Evolutionary conservation across 179 eudicot species (phyloP), one percentile per base, ranked within the genome.

Genomic region (Heliamphora pulchella): DNA sequence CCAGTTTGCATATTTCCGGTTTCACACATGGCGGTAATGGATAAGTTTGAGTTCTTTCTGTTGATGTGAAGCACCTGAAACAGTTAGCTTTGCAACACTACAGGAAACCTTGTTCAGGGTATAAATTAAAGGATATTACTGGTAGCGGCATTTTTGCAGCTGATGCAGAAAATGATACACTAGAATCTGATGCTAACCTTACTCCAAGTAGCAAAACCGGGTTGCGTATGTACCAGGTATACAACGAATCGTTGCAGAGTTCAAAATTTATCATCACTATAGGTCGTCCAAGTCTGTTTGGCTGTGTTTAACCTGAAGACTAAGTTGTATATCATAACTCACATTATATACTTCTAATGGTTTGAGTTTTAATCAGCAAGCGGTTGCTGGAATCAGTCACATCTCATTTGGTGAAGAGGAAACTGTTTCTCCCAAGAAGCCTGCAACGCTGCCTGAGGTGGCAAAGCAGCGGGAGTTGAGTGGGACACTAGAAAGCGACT

Each of bases 391-490:
- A 74, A 88, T 91, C 71, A 95, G 98, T 87, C 97, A 93, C 84
- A 91, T 95, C 57, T 93, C 94, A 31, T 95, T 95, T 73, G 89
- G 91, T 76, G 88, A 87, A 50, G 98, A 91, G 58, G 98, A 89
- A 80, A 78, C 81, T 70, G 89, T 93, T 71, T 80, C 93, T 69
- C 95, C 91, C 64, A 95, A 93, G 90, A 95, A 91, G 86, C 97
- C 97, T 10, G 78, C 87, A 13, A 81, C 94, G 71, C 31, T 90
- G 44, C 88, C 97, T 20, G 98, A 95, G 88, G 98, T 91, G 74
- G 98, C 98, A 9, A 95, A 95, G 84, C 98, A 95, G 80, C 94
- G 97, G 14, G 98, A 95, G 81, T 85, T 93, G 65, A 93, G 97
- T 63, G 98, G 98, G 79, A 90, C 83, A 4, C 82, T 91, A 46